Conservation (phyloP, 2,329 filamentous ascomycete genomes). For the Thielaviopsis ethacetica region DNA sequence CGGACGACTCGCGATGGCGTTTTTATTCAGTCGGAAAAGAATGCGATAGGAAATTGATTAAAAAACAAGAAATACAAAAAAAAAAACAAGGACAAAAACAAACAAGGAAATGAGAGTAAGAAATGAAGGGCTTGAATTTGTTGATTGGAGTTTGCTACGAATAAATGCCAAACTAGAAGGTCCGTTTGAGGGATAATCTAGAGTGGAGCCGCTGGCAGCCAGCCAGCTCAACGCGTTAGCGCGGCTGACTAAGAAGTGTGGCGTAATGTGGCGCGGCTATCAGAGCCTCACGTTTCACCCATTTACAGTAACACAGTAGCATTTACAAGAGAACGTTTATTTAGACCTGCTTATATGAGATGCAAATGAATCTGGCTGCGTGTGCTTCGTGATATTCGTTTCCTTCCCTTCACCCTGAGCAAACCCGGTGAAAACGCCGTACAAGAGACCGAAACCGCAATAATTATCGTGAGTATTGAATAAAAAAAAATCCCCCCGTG, state of each 20-base stretch:
- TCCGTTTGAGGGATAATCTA: background rate
- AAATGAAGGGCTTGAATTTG: background rate
- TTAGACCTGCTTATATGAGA: background rate
- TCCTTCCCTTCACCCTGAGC: background rate
- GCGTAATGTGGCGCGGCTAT: background rate
- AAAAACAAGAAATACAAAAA: background rate
- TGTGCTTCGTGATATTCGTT: background rate
- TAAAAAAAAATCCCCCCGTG: background rate
- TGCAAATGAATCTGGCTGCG: background rate
- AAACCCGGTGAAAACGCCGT: background rate
- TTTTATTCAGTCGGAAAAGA: background rate
- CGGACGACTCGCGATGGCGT: background rate
- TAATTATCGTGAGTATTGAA: background rate
- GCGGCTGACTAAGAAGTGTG: background rate
- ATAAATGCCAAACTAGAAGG: background rate
- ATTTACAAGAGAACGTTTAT: background rate
- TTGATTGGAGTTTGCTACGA: background rate
- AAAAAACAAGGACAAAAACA: slow-evolving; percentile 1
- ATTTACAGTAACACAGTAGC: too few species aligned
- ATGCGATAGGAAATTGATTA: background rate
- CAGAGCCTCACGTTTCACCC: too few species aligned
- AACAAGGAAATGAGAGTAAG: background rate
- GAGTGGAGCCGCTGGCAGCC: background rate
- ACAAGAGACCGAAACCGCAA: background rate
- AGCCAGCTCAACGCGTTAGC: background rate